Conservation (phyloP, 768 basidiomycete species). For the Rhodocollybia butyracea region DNA sequence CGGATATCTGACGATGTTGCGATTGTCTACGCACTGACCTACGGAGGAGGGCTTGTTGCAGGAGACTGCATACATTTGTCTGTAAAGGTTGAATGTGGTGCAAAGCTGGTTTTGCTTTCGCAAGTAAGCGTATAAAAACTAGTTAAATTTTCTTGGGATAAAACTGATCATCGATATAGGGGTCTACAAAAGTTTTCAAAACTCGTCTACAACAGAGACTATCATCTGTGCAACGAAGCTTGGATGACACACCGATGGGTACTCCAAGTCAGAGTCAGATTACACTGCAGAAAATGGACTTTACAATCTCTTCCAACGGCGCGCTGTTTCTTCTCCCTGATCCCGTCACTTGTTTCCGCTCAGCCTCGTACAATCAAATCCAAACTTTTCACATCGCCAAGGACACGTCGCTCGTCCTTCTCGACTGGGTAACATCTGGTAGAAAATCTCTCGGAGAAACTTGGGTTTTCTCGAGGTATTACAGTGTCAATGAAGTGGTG, state of each 20-base stretch:
- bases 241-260: not conserved
- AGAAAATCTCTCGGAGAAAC: conserved; percentile 80
- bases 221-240: conserved; percentile 32
- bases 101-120: conserved; percentile 71
- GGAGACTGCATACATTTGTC: conserved; percentile 71
- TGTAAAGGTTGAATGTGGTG: conserved; percentile 55
- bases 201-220: conserved; percentile 58
- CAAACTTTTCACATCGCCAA: conserved; percentile 72
- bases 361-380: conserved; percentile 77
- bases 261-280: conserved; percentile 6
- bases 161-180: conserved; percentile 39
- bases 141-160: not conserved
- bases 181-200: conserved; percentile 95
- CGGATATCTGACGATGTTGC: conserved; percentile 50
- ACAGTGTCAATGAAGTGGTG: conserved; percentile 82
- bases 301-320: conserved; percentile 47
- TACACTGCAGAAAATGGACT: conserved; percentile 66
- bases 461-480: conserved; percentile 85
- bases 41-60: conserved; percentile 89
- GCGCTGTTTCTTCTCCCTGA: conserved; percentile 84
- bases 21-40: conserved; percentile 76
- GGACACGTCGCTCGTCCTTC: conserved; percentile 63
- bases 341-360: conserved; percentile 88
- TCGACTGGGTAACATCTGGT: conserved; percentile 94
- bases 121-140: conserved; percentile 53